Evolutionary conservation across 2,329 filamentous ascomycete species (phyloP).

Genomic region (Hymenoscyphus linearis): DNA sequence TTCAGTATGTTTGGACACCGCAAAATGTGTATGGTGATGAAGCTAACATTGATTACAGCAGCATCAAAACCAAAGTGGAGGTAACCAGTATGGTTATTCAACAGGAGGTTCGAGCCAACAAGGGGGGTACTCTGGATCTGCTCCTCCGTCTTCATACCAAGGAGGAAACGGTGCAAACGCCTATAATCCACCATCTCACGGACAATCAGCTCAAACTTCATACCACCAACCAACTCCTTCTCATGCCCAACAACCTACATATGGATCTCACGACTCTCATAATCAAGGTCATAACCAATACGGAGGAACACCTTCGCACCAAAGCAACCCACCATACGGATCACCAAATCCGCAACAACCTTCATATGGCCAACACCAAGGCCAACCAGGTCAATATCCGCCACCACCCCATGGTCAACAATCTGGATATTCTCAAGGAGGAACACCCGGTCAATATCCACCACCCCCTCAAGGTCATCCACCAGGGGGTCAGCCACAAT

Average conservation of each 20-base stretch:
- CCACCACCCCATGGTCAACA: slow-evolving; percentile 11
- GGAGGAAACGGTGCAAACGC: slow-evolving; percentile 25
- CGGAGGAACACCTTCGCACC: slow-evolving; percentile 2
- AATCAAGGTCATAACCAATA: slow-evolving; percentile 5
- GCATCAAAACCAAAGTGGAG: slow-evolving; percentile 32
- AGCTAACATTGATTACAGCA: slow-evolving; percentile 15
- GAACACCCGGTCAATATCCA: slow-evolving; percentile 4
- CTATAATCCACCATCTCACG: slow-evolving; percentile 17
- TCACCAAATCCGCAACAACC: slow-evolving; percentile 9
- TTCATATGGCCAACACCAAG: background rate
- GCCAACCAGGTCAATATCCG: background rate
- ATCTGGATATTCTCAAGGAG: slow-evolving; percentile 13
- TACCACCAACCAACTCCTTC: slow-evolving; percentile 10
- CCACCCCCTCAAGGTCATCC: slow-evolving; percentile 17
- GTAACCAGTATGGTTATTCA: slow-evolving; percentile 56
- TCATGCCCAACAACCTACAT: slow-evolving; percentile 9
- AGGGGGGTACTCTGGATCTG: slow-evolving; percentile 54
- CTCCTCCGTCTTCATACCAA: slow-evolving; percentile 59
- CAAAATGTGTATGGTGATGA: background rate
- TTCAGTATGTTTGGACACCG: slow-evolving; percentile 14
- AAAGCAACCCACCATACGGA: slow-evolving; percentile 7
- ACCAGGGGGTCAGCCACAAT: slow-evolving; percentile 2
- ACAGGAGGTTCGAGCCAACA: slow-evolving; percentile 36
- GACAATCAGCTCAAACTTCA: slow-evolving; percentile 6
- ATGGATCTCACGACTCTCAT: slow-evolving; percentile 6